A percentile compares a stretch with the other conserved stretches of the same genome.
Conservation (phyloP, 495 filamentous ascomycete genomes). For the Cudoniella acicularis region DNA sequence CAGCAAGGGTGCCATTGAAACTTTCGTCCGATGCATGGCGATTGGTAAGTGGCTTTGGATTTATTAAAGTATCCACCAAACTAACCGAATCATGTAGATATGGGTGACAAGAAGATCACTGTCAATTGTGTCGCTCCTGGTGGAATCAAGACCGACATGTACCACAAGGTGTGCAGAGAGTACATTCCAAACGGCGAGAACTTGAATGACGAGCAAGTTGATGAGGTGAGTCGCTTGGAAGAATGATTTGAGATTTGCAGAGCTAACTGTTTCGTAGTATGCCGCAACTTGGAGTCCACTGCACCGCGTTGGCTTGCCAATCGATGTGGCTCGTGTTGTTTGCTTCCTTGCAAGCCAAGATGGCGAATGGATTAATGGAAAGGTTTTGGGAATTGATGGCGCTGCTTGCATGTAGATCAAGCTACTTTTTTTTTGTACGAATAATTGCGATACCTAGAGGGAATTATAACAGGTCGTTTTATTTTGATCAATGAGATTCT, state of each 20-base stretch:
- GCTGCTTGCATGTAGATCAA: conserved; percentile 19
- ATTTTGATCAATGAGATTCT: background rate
- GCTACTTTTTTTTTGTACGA: background rate
- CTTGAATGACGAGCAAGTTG: conserved; percentile 39
- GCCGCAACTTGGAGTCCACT: conserved; percentile 37
- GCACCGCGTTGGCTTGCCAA: conserved; percentile 51
- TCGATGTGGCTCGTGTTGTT: conserved; percentile 46
- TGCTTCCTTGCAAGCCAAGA: conserved; percentile 51
- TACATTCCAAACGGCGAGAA: conserved; percentile 53
- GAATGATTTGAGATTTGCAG: background rate
- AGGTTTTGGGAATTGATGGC: conserved; percentile 23
- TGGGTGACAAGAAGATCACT: conserved; percentile 69
- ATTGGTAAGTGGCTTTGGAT: conserved; percentile 11
- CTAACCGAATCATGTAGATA: conserved; percentile 69
- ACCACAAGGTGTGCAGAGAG: conserved; percentile 59
- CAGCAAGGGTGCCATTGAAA: conserved; percentile 72
- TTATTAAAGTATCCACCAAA: background rate
- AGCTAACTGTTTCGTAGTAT: no score
- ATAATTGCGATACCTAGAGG: background rate
- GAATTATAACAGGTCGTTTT: background rate
- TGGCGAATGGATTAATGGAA: conserved; percentile 61
- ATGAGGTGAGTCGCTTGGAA: conserved; percentile 27
- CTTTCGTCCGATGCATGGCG: conserved; percentile 58
- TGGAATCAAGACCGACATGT: conserved; percentile 84
- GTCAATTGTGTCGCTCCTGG: conserved; percentile 73